phyloP scores from a whole-genome alignment of 257 asterid species.

The Linaria vulgaris region DNA sequence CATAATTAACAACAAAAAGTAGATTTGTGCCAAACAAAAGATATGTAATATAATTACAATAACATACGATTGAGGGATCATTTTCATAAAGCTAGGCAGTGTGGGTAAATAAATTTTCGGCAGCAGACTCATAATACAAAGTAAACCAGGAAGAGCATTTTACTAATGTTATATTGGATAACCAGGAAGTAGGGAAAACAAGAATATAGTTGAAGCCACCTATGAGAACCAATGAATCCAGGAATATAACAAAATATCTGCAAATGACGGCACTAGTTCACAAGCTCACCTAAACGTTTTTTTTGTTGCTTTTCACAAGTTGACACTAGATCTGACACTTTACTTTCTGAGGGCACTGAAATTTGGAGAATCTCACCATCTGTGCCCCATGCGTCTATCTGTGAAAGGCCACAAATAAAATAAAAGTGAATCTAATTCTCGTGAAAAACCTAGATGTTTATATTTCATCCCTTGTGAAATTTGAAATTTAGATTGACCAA shows the following conservation, averaged over 20 bases:
- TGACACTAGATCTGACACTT: conserved; percentile 49
- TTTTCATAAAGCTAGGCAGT: no score
- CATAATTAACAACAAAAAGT: no score
- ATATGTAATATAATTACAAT: no score
- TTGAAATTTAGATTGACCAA: conserved; percentile 11
- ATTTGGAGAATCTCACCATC: conserved; percentile 76
- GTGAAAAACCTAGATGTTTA: neutral
- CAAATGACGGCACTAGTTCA: conserved; percentile 2
- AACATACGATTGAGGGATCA: no score
- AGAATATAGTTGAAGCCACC: neutral
- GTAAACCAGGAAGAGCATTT: neutral
- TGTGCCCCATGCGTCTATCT: conserved; percentile 82
- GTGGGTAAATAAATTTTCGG: neutral
- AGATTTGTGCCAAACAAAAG: no score
- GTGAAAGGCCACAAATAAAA: conserved; percentile 12
- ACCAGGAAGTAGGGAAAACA: neutral
- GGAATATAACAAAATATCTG: conserved; percentile 1
- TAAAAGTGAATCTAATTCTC: conserved; percentile 19
- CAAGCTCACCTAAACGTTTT: conserved; percentile 57
- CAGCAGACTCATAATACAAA: neutral
- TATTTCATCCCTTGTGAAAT: neutral
- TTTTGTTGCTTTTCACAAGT: conserved; percentile 56
- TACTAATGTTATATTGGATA: conserved; percentile 3
- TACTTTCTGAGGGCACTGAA: conserved; percentile 62
- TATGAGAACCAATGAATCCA: neutral